Evolutionary conservation across 805 yeast genomes (phyloP).

Genomic region (Ogataea glucozyma): DNA sequence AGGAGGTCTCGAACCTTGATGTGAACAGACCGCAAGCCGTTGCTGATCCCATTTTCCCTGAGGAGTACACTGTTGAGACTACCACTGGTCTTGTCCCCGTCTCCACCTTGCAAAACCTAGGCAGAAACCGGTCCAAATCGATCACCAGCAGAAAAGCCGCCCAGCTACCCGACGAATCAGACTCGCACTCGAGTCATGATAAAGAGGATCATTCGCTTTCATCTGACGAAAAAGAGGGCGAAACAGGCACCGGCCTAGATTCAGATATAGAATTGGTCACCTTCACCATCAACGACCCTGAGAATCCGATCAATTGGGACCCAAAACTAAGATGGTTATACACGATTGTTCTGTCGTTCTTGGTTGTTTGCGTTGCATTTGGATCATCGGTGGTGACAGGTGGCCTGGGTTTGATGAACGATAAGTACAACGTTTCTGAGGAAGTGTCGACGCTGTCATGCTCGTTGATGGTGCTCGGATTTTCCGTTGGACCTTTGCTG

Average conservation of each 20-base stretch:
- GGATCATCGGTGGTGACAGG: conserved; percentile 93
- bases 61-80: conserved; percentile 88
- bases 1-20: conserved; percentile 55
- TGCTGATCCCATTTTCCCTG: conserved; percentile 80
- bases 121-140: conserved; percentile 44
- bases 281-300: conserved; percentile 76
- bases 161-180: conserved; percentile 24
- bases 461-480: conserved; percentile 87
- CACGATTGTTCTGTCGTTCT: conserved; percentile 64
- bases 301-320: conserved; percentile 88
- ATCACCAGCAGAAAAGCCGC: conserved; percentile 20
- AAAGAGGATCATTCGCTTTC: conserved; percentile 31
- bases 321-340: conserved; percentile 55
- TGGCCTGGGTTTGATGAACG: conserved; percentile 67
- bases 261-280: conserved; percentile 84
- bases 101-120: conserved; percentile 64
- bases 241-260: conserved; percentile 42
- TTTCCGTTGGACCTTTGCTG: conserved; percentile 79
- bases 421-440: conserved; percentile 64
- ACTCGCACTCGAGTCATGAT: conserved; percentile 16
- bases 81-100: conserved; percentile 86
- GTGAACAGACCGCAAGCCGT: conserved; percentile 54
- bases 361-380: conserved; percentile 88
- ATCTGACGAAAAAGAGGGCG: conserved; percentile 26
- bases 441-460: conserved; percentile 82